A percentile compares a stretch with the other conserved stretches of the same genome.
Conservation (phyloP, 352 stramenopile species). For the Pythium volutum region DNA sequence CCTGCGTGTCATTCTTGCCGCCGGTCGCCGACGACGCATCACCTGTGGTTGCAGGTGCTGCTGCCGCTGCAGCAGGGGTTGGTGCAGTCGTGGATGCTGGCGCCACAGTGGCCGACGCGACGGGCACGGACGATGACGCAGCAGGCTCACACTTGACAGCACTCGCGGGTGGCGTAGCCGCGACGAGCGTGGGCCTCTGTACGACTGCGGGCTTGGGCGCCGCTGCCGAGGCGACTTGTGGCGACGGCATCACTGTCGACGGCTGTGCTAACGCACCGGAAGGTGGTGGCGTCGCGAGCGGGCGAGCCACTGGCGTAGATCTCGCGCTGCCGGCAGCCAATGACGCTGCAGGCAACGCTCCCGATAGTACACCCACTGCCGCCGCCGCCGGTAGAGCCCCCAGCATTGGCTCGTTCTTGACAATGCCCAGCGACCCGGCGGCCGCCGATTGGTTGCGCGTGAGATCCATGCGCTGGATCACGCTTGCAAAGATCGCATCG, state of each 20-base stretch:
- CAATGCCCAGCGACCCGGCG: constrained; percentile 30
- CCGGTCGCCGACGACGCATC: constrained; percentile 17
- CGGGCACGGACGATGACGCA: neutral
- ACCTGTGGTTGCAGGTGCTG: constrained; percentile 2
- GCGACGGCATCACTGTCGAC: neutral
- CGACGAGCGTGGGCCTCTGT: constrained; percentile 29
- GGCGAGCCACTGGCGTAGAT: constrained; percentile 1
- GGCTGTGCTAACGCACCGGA: neutral
- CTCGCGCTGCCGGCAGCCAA: neutral
- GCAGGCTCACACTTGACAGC: constrained; percentile 21
- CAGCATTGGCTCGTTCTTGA: constrained; percentile 21
- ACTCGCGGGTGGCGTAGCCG: constrained; percentile 8
- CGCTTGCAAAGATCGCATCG: constrained; percentile 72
- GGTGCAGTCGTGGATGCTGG: neutral
- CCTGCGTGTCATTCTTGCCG: constrained; percentile 41
- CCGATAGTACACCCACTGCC: neutral
- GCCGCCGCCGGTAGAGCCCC: neutral
- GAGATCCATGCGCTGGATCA: constrained; percentile 85
- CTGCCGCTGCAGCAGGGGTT: neutral
- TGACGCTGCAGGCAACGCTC: neutral
- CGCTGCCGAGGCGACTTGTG: neutral
- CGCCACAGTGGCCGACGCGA: neutral
- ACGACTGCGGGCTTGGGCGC: neutral
- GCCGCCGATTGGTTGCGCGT: constrained; percentile 51
- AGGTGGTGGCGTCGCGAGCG: neutral